These are phyloP conservation scores for Triticum aestivum DNA, from an alignment of 176 grass and related monocot species.

Conservation along the genomic window IWGSC_CS_RefSeq_v2.1 NC_057805.1:479486933-479487432, in stretches of 20 bases:
- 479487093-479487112: slow-evolving; percentile 84
- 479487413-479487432: too few relatives aligned
- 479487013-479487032: neutral
- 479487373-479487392: too few relatives aligned
- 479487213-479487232: slow-evolving; percentile 15
- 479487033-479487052: slow-evolving; percentile 71
- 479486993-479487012: neutral
- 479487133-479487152: slow-evolving; percentile 72
- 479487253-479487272: neutral
- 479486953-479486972: slow-evolving; percentile 43
- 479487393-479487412: too few relatives aligned
- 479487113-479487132: slow-evolving; percentile 71
- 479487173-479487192: slow-evolving; percentile 67
- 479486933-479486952: slow-evolving; percentile 74
- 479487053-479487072: slow-evolving; percentile 75
- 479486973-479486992: neutral
- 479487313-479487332: too few relatives aligned
- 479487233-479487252: neutral
- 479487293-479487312: too few relatives aligned
- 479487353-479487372: too few relatives aligned
- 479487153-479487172: slow-evolving; percentile 95
- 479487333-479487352: too few relatives aligned
- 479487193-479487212: slow-evolving; percentile 72
- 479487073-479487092: slow-evolving; percentile 50
- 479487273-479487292: neutral